Conservation (phyloP, 805 yeast species). For the Monosporozyma servazzii region DNA sequence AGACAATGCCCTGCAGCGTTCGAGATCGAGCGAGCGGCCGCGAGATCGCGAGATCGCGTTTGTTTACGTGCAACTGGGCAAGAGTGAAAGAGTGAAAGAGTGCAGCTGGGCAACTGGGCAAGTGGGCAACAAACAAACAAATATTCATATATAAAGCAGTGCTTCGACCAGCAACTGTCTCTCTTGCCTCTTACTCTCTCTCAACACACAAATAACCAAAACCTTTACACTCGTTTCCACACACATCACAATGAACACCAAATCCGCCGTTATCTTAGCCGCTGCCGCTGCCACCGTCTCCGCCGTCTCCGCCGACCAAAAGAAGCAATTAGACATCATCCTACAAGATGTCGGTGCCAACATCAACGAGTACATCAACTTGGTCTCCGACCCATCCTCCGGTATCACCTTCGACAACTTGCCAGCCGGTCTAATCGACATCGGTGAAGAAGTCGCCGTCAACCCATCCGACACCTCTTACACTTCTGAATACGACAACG, state of each 20-base stretch:
- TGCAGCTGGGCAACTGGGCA: no score
- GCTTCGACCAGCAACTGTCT: no score
- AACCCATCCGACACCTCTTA: conserved; percentile 25
- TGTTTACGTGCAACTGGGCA: no score
- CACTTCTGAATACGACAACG: conserved; percentile 26
- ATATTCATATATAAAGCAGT: no score
- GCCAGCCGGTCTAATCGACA: conserved; percentile 18
- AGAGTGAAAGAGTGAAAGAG: no score
- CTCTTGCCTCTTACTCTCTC: not conserved
- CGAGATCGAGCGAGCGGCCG: no score
- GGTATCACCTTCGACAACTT: conserved; percentile 11
- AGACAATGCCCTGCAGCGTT: no score
- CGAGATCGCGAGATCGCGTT: no score
- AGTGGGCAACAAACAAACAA: no score
- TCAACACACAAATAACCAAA: not conserved
- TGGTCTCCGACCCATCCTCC: conserved; percentile 8
- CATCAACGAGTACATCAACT: conserved; percentile 12
- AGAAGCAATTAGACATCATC: conserved; percentile 16
- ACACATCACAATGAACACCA: conserved; percentile 9
- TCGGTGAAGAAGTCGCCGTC: conserved; percentile 20
- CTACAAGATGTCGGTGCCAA: conserved; percentile 15
- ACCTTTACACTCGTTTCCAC: conserved; percentile 9
- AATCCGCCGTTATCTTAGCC: conserved; percentile 13
- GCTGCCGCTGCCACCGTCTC: conserved; percentile 15
- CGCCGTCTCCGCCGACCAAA: conserved; percentile 14